These are phyloP conservation scores for Komagataella pastoris DNA, from an alignment of 805 yeast species.

Conservation along the genomic window DNA sequence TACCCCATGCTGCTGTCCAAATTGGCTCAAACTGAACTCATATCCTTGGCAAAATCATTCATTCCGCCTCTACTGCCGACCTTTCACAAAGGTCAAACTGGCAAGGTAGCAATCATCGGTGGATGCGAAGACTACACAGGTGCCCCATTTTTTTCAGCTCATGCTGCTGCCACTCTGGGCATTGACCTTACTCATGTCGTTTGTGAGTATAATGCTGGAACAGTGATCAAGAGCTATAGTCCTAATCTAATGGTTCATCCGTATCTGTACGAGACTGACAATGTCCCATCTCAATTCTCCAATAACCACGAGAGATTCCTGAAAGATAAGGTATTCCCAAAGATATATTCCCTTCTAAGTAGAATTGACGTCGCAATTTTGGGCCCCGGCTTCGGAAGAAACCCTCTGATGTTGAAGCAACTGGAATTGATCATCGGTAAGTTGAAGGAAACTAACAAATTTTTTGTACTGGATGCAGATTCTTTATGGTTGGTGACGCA, in stretches of 20 bases:
- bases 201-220: conserved; percentile 72
- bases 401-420: conserved; percentile 47
- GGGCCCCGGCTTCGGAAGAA: conserved; percentile 94
- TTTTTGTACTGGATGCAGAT: conserved; percentile 86
- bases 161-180: conserved; percentile 75
- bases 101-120: conserved; percentile 77
- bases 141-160: conserved; percentile 86
- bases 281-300: conserved; percentile 11
- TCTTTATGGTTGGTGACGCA: conserved; percentile 56
- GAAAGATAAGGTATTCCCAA: conserved; percentile 35
- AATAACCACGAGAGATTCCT: conserved; percentile 14
- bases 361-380: conserved; percentile 73
- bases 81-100: conserved; percentile 88
- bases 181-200: conserved; percentile 82
- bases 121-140: conserved; percentile 97
- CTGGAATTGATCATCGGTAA: conserved; percentile 44
- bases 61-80: conserved; percentile 64
- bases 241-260: conserved; percentile 98
- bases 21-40: conserved; percentile 21
- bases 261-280: conserved; percentile 41
- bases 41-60: conserved; percentile 35
- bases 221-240: conserved; percentile 73
- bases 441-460: conserved; percentile 41
- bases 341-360: conserved; percentile 38
- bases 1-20: neutral